Base-by-base conservation (phyloP, 192 early-diverging fungal species). In the Coemansia sp. region DNA sequence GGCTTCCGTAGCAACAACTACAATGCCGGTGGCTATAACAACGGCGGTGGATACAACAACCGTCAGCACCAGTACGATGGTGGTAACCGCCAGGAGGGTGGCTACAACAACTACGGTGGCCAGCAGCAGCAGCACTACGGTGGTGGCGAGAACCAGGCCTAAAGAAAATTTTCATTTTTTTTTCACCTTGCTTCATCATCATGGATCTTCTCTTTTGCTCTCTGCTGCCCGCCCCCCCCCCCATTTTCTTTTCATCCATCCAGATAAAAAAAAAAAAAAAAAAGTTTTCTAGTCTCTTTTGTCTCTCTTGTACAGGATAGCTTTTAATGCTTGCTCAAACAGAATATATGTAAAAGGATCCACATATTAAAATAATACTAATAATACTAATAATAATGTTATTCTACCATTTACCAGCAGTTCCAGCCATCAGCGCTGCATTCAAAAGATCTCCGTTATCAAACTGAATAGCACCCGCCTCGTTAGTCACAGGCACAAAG, bases 381-480 rank as follows among this genome's bases (percentile, higher is more conserved):
- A 38, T 4, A 9, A 55, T 23, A 15, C 36, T 8, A 32, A 63
- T 6, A 23, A 11, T 14, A 4, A 27, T 2, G 27, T 27, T 27
- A 27, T 27, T 27, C 21, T 44, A 29, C 37, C 42, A 64, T 45
- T 17, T 63, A 15, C 62, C 32, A 19, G 31, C 39, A n/a, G n/a
- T 17, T 5, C 64, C 67, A 34, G 64, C 77, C 10, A 57, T 11
- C 62, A 75, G 32, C 0, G 73, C 73, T 6, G 73, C 69, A n/a
- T 73, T 31, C 2, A 81, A 14, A 12, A 82, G 64, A 44, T 63
- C 74, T 9, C 79, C 74, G 72, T 82, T 82, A 37, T 82, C 74
- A 25, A 82, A 61, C 66, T 82, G 79, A 34, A 82, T 82, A 12
- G 79, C 75, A 17, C 67, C 79, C 2, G 58, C 80, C 38, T 82